phyloP scores from a whole-genome alignment of 2,329 filamentous ascomycete genomes.

The Periconia digitata region DNA sequence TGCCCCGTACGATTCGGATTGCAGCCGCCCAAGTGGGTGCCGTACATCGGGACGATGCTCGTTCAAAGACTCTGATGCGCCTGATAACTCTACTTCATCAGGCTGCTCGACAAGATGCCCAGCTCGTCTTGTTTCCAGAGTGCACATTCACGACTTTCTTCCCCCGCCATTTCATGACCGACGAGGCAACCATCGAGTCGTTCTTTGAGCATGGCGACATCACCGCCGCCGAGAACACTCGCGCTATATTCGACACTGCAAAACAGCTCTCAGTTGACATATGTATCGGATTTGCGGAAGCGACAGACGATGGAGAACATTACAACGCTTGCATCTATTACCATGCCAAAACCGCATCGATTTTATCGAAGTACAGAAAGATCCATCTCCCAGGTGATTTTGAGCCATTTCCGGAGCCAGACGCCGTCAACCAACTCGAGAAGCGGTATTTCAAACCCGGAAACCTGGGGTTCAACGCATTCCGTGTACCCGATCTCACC shows the following conservation, averaged over 20 bases:
- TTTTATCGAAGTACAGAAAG: conserved; percentile 22
- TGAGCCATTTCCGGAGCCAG: conserved; percentile 37
- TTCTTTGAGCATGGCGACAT: conserved; percentile 54
- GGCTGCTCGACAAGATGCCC: conserved; percentile 47
- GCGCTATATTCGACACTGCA: conserved; percentile 52
- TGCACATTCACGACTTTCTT: conserved; percentile 59
- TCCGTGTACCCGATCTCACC: conserved; percentile 20
- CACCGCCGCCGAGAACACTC: conserved; percentile 45
- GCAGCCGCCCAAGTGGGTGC: conserved; percentile 58
- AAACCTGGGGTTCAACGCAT: conserved; percentile 51
- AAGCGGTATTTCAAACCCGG: conserved; percentile 58
- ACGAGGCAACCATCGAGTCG: conserved; percentile 46
- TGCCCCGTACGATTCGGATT: conserved; percentile 46
- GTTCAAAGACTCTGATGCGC: conserved; percentile 46
- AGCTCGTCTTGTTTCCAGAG: conserved; percentile 56
- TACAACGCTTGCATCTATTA: conserved; percentile 27
- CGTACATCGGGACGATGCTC: conserved; percentile 44
- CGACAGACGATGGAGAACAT: conserved; percentile 40
- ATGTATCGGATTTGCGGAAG: conserved; percentile 55
- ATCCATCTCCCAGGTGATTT: conserved; percentile 21
- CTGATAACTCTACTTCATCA: conserved; percentile 53
- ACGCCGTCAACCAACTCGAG: conserved; percentile 56
- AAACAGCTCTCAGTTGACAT: conserved; percentile 53
- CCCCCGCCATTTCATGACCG: conserved; percentile 51
- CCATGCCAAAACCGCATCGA: conserved; percentile 15